Conservation (phyloP, 2,329 filamentous ascomycete species). For the Scedosporium aurantiacum region DNA sequence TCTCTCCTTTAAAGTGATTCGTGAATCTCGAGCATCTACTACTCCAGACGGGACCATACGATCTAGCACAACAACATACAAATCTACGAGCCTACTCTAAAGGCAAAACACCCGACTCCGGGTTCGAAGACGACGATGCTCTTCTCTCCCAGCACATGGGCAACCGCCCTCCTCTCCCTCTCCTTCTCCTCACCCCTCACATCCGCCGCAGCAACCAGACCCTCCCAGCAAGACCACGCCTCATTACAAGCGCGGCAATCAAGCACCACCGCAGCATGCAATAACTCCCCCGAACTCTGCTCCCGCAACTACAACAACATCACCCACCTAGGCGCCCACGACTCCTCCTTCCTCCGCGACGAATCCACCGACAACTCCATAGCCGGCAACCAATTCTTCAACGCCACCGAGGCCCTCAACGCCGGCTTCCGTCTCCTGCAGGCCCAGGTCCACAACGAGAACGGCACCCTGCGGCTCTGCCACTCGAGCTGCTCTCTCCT, state of each 20-base stretch:
- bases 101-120: background rate
- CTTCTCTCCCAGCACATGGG: background rate
- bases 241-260: conserved; percentile 9
- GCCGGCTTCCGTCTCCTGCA: conserved; percentile 62
- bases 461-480: conserved; percentile 54
- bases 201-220: conserved; percentile 1
- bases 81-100: background rate
- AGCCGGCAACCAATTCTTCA: conserved; percentile 63
- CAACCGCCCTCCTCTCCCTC: conserved; percentile 14
- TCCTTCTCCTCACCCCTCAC: conserved; percentile 10
- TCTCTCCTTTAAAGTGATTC: too few species aligned
- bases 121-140: background rate
- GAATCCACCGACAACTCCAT: conserved; percentile 47
- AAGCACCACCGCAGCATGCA: conserved; percentile 48
- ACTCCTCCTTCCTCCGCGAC: conserved; percentile 62
- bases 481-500: conserved; percentile 57
- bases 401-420: conserved; percentile 59
- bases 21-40: too few species aligned
- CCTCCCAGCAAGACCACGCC: conserved; percentile 2
- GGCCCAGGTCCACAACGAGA: conserved; percentile 56
- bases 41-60: too few species aligned
- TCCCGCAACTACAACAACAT: conserved; percentile 60
- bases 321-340: conserved; percentile 68
- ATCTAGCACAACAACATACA: background rate
- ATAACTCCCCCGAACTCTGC: conserved; percentile 71